Evolutionary conservation across 768 basidiomycete genomes (phyloP).

Genomic region (Psilocybe cubensis): DNA sequence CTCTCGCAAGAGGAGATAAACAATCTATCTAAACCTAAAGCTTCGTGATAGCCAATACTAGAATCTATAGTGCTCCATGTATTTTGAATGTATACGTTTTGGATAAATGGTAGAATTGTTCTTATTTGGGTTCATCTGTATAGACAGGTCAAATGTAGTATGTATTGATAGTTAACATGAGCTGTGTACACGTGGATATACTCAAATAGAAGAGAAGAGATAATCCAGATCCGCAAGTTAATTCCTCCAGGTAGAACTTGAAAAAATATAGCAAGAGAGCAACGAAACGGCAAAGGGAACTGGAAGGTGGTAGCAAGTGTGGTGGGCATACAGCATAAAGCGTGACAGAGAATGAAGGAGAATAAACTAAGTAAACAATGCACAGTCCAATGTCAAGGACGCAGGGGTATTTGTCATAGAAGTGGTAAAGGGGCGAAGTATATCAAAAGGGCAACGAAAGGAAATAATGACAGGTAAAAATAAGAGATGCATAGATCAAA

Average conservation of each 20-base stretch:
- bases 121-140: background rate
- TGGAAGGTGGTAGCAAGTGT: no score
- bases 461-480: slow-evolving; percentile 11
- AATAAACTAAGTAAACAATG: slow-evolving; percentile 23
- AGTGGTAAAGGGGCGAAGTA: slow-evolving; percentile 23
- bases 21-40: slow-evolving; percentile 40
- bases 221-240: slow-evolving; percentile 17
- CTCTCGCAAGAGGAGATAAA: slow-evolving; percentile 83
- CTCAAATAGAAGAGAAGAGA: slow-evolving; percentile 11
- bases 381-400: slow-evolving; percentile 14
- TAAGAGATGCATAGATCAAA: slow-evolving; percentile 18
- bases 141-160: background rate
- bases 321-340: background rate
- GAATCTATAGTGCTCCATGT: background rate
- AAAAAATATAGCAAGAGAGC: background rate
- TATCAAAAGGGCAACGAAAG: slow-evolving; percentile 12
- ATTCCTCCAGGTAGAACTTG: slow-evolving; percentile 7
- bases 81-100: background rate
- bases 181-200: slow-evolving; percentile 11
- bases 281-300: slow-evolving; percentile 11
- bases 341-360: slow-evolving; percentile 6
- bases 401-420: slow-evolving; percentile 22
- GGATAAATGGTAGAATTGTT: background rate
- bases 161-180: slow-evolving; percentile 1
- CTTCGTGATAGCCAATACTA: slow-evolving; percentile 4